phyloP scores from a whole-genome alignment of 768 basidiomycete species.

The Rhodotorula babjevae region DNA sequence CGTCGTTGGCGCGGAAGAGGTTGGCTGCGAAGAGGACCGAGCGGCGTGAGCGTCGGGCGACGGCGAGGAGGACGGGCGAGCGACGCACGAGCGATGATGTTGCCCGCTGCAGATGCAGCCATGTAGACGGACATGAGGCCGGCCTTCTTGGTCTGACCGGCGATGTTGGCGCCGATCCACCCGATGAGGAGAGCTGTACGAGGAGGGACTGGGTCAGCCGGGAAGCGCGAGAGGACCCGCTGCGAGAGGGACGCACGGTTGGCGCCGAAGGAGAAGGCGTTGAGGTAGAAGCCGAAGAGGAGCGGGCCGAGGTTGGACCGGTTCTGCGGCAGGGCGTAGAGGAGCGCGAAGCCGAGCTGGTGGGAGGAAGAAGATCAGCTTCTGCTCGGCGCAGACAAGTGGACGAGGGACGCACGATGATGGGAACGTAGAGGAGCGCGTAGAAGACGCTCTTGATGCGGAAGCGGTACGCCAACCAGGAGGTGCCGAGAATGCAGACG shows the following conservation, averaged over 20 bases:
- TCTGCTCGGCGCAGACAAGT: too few relatives aligned
- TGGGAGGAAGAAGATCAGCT: not conserved
- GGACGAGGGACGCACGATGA: constrained; percentile 35
- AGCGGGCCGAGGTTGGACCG: constrained; percentile 38
- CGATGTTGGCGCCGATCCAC: constrained; percentile 47
- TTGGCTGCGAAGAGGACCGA: constrained; percentile 42
- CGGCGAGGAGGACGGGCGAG: not conserved
- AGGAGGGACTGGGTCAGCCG: too few relatives aligned
- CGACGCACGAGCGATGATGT: constrained; percentile 35
- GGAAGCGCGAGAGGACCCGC: too few relatives aligned
- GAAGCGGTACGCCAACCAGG: constrained; percentile 42
- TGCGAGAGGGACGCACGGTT: too few relatives aligned
- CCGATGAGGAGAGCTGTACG: constrained; percentile 43
- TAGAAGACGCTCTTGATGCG: constrained; percentile 41
- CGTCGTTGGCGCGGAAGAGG: constrained; percentile 44
- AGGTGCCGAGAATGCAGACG: constrained; percentile 40
- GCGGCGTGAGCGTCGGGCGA: not conserved
- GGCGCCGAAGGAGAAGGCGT: constrained; percentile 37
- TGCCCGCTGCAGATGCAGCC: constrained; percentile 42
- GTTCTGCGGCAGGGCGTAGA: constrained; percentile 38
- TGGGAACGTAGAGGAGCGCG: constrained; percentile 31
- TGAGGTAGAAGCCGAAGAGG: constrained; percentile 46
- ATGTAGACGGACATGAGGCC: constrained; percentile 42
- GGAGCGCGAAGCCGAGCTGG: constrained; percentile 40
- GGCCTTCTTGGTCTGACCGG: constrained; percentile 43